Base-by-base conservation (phyloP, 2,329 filamentous ascomycete species). In the Cladosporium sp. region DNA sequence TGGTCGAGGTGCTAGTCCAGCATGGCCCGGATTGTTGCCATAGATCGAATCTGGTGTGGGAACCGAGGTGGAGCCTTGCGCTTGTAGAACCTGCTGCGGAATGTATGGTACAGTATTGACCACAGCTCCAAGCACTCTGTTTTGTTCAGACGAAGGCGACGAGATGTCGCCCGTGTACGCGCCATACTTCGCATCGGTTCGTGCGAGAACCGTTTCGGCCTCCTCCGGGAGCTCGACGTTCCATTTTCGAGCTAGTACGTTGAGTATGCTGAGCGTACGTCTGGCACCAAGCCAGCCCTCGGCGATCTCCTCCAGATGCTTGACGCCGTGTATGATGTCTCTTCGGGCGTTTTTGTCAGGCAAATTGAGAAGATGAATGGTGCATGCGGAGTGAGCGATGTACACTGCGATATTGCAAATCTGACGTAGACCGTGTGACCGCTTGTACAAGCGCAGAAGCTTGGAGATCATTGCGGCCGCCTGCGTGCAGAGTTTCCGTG, bases 321-420 rank as follows among this genome's bases (percentile, higher is more conserved):
- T 92, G 38, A 95, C 78, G 1, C 92, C 90, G 60, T 96, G 91
- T 4, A 88, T 85, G 36, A 98, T 88, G 67, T 97, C 92, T 59
- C 92, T 77, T 61, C 83, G 85, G 4, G 93, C 89, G 25, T 88
- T 93, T 71, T 93, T 95, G 59, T 96, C 91, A 0, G 91, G 91
- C 1, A 97, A 74, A 58, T 96, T 96, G 30, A 98, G 81, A 16
- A 98, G 73, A 62, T 97, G 93, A 33, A 97, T 94, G 0, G 90
- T 96, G 65, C 90, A 95, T 25, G 93, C 91, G 4, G 89, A 93
- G 67, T 97, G 92, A 0, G 87, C 79, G 70, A 97, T 96, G 67
- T 98, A 98, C 0, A 97, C 90, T 3, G 87, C 91, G 60, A 97
- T 89, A 62, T 97, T 97, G 71, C 88, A 95, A 29, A 98, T 95